Base-by-base conservation (phyloP, 164 flowering plant species). In the Annona cherimola region DNA sequence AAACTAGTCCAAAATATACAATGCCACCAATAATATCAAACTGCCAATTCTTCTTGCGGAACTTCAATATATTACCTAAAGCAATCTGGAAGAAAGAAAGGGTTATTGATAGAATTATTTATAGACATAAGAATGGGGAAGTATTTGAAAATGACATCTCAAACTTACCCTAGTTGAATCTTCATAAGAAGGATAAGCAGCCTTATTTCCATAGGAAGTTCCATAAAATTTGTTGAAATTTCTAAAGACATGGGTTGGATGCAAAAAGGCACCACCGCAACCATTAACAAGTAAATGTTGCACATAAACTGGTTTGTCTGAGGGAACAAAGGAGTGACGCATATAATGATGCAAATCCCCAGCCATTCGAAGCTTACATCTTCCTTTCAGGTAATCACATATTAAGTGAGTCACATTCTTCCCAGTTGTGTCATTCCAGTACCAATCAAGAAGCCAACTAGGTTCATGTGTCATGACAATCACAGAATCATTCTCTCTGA, bases 331-430 rank as follows among this genome's bases (percentile, higher is more conserved):
- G 44, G 97, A 93, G 82, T 96, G 99, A 39, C 96, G 95, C 98
- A 96, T 93, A 79, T 93, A 93, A 82, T 92, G 98, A 81, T 96
- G 99, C 86, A 96, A 79, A 81, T 96, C 99, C 73, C 99, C 99
- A 69, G 99, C 97, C 69, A 93, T 72, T 41, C 97, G 88, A 72
- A 93, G 96, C 79, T 88, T 96, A 82, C 99, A 96, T 79, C 97
- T 90, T 61, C 92, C 99, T 71, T 84, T 87, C 73, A 96, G 76
- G 84, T 88, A 81, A 81, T 96, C 93, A 66, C 88, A 76, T 61
- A 92, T 87, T 69, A 93, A 82, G 78, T 96, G 86, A 39, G 90
- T 68, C 26, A 93, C 86, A 82, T 93, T 96, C 82, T 88, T 92
- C 69, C 98, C 99, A 73, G 91, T 81, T 62, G 74, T 79, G 71